Evolutionary conservation across 306 rosid genomes (phyloP), one percentile per base, ranked within the genome.

Genomic region (Dalbergia oliveri): DNA sequence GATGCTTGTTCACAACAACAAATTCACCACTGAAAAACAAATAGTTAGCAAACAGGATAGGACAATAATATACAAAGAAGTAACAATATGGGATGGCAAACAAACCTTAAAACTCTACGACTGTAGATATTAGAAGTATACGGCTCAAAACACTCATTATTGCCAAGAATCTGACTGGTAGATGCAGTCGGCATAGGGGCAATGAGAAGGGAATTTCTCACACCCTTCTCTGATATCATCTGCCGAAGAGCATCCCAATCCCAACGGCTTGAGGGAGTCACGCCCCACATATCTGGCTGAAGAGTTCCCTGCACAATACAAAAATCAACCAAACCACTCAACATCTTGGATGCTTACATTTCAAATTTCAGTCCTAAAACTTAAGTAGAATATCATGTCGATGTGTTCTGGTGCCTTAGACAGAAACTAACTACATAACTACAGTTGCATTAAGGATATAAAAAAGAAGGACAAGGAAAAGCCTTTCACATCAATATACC

Each of bases 141-240:
- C 2, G 98, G 98, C 83, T 94, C 98, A 90, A 94, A 94, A 79
- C 98, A 94, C 78, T 92, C 97, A 4, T 91, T 94, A 82, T 94
- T 94, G 83, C 97, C 97, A 86, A 94, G 92, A 86, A 94, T 94
- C 79, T 94, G 98, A 82, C 98, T 91, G 37, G 97, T 91, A 15
- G 97, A 94, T 3, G 97, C 98, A 65, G 97, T 94, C 9, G 97
- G 98, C 97, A 91, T 94, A 19, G 97, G 98, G 56, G 96, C 96
- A 6, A 91, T 86, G 74, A 94, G 95, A 83, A 94, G 97, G 51
- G 98, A 94, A 85, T 94, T 94, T 47, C 98, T 88, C 65, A 88
- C 87, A 73, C 97, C 98, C 39, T 72, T 70, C 76, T 79, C 64
- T 4, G 86, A 75, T 62, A 92, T 88, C 86, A 80, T 87, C 49